Conservation (phyloP, 1,284 basidiomycete genomes). For the Apiotrichum domesticum region DNA sequence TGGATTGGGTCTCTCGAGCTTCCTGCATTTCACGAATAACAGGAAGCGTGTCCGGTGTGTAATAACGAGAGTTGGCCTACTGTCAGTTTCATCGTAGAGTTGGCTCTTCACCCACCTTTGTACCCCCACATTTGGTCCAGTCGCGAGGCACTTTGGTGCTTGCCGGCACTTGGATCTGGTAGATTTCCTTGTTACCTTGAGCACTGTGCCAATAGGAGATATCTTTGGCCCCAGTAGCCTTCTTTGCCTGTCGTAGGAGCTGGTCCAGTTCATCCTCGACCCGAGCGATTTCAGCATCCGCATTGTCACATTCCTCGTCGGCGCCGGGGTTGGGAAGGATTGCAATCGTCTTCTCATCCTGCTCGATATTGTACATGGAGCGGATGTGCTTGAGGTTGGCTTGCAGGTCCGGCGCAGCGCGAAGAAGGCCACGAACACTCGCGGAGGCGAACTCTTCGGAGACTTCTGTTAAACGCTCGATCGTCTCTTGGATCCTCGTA, state of each 20-base stretch:
- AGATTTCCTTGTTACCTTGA: constrained; percentile 82
- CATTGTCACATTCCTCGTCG: constrained; percentile 72
- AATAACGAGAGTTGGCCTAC: constrained; percentile 59
- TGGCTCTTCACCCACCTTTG: constrained; percentile 56
- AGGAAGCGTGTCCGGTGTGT: constrained; percentile 63
- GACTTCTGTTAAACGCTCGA: constrained; percentile 59
- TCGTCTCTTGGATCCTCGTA: constrained; percentile 61
- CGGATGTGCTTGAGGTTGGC: constrained; percentile 60
- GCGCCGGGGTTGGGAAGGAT: constrained; percentile 72
- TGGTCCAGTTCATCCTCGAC: constrained; percentile 66
- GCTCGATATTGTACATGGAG: constrained; percentile 61
- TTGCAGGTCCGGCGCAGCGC: constrained; percentile 71
- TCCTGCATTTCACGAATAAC: constrained; percentile 80
- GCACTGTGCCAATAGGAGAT: constrained; percentile 78
- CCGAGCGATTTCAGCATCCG: constrained; percentile 61
- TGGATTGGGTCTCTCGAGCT: constrained; percentile 75
- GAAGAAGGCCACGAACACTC: constrained; percentile 65
- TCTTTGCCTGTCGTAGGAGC: constrained; percentile 58
- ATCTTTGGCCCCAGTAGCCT: constrained; percentile 48
- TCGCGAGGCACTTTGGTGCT: constrained; percentile 65
- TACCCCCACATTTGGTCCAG: constrained; percentile 77
- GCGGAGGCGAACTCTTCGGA: constrained; percentile 69
- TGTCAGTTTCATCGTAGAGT: constrained; percentile 48
- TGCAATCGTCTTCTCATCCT: constrained; percentile 50
- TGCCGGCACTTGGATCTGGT: constrained; percentile 66